These are phyloP conservation scores for Raphidocelis subcapitata DNA, from an alignment of 139 green algal genomes.

Conservation along the genomic window DNA sequence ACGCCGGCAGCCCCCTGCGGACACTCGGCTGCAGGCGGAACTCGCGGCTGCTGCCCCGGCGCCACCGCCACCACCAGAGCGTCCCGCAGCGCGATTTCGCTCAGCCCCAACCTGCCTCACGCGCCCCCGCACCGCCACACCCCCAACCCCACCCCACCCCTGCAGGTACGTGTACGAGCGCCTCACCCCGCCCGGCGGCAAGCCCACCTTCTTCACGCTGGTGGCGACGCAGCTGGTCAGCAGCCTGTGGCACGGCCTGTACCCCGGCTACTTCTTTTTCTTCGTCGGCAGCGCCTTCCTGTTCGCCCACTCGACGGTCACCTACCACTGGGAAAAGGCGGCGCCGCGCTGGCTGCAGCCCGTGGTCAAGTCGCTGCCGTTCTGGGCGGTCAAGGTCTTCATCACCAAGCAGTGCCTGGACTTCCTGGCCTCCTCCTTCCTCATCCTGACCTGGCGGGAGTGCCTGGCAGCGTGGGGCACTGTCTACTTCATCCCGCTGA, in stretches of 20 bases:
- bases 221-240: slow-evolving; percentile 77
- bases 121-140: too few relatives aligned
- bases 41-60: too few relatives aligned
- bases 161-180: slow-evolving; percentile 85
- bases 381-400: slow-evolving; percentile 31
- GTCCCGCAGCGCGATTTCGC: too few relatives aligned
- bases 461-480: slow-evolving; percentile 23
- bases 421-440: slow-evolving; percentile 45
- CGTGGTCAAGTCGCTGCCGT: slow-evolving; percentile 6
- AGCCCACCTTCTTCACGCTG: slow-evolving; percentile 65
- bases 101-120: too few relatives aligned
- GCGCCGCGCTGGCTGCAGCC: slow-evolving; percentile 5
- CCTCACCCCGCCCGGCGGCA: slow-evolving; percentile 49
- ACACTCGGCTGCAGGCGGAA: too few relatives aligned
- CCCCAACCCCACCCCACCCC: too few relatives aligned
- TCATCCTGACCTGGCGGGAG: slow-evolving; percentile 24
- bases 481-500: slow-evolving; percentile 35
- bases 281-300: slow-evolving; percentile 34
- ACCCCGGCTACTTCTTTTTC: slow-evolving; percentile 38
- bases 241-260: slow-evolving; percentile 82
- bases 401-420: slow-evolving; percentile 43
- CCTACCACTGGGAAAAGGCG: slow-evolving; percentile 27
- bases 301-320: slow-evolving; percentile 29
- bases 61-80: too few relatives aligned
- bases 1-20: too few relatives aligned